Base-by-base conservation (phyloP, 2,329 filamentous ascomycete species). In the Trichoderma pleuroti region DNA sequence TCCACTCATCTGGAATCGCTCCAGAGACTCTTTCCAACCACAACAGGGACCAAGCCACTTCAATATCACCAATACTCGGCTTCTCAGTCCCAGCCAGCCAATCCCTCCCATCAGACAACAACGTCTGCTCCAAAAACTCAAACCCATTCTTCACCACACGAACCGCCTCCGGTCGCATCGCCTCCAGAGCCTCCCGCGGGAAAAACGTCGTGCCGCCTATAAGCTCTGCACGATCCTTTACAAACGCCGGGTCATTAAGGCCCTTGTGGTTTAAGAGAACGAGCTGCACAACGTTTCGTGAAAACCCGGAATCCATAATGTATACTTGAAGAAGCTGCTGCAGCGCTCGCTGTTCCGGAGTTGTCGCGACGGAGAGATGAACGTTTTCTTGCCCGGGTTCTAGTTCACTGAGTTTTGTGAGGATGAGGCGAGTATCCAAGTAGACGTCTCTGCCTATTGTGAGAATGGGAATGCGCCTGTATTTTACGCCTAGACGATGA, bases 381-480 rank as follows among this genome's bases (percentile, higher is more conserved):
- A 80, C 75, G 16, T 81, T 78, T 2, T 82, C 73, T 8, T 52
- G 42, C 12, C 52, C 26, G 0, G 86, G 86, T 75, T 86, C 88
- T 26, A 86, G 80, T 1, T 81, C 74, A 75, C 92, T 88, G 1
- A 93, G 86, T 76, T 88, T 90, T 28, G 79, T 78, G 36, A 93
- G 78, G 74, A 93, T 92, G 30, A 92, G 85, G 2, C 89, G 87
- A 2, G 89, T 90, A 81, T 93, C 91, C 71, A 88, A 82, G 81
- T 92, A 93, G 59, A 93, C 81, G 76, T 92, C 87, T 7, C 87
- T 83, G 18, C 89, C 90, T 73, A 92, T 88, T 28, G 87, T 81
- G 63, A 93, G 80, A 64, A 93, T 76, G 1, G 91, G 91, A 68
- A 92, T 92, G 67, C 91, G 89, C 6, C 91, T 86, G 80, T 93